Evolutionary conservation across 192 early-diverging fungal species (phyloP).

Genomic region (Kappamyces sp.): DNA sequence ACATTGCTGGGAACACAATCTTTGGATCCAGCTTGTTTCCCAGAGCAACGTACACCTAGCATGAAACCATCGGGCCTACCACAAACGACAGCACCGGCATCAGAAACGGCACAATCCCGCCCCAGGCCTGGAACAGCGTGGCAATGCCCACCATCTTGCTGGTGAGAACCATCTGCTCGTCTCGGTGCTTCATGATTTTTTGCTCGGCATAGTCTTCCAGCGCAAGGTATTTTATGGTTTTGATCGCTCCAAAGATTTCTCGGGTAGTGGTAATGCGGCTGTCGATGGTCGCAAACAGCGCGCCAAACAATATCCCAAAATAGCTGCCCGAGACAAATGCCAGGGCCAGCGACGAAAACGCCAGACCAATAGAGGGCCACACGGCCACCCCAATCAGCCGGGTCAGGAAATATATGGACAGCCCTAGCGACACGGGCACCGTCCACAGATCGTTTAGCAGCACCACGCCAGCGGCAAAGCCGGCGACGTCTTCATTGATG

Average conservation of each 20-base stretch:
- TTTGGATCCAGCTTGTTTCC: too few relatives aligned
- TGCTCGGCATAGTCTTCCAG: constrained; percentile 9
- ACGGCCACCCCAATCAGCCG: neutral
- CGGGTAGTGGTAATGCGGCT: constrained; percentile 67
- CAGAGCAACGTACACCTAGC: too few relatives aligned
- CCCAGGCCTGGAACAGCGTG: neutral
- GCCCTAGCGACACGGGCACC: neutral
- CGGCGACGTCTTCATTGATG: constrained; percentile 23
- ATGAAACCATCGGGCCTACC: too few relatives aligned
- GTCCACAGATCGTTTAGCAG: neutral
- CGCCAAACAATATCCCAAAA: neutral
- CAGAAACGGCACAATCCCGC: neutral
- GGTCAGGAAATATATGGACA: constrained; percentile 2
- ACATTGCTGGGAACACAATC: constrained; percentile 58
- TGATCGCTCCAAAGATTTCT: constrained; percentile 74
- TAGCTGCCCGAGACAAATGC: neutral
- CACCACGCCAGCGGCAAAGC: neutral
- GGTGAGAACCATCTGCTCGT: neutral
- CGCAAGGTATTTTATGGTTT: constrained; percentile 63
- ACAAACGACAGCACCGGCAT: neutral
- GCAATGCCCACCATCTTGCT: neutral
- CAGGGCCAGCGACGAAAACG: neutral
- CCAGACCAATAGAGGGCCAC: neutral
- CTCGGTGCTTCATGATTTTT: constrained; percentile 3
- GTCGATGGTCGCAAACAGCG: constrained; percentile 36